A percentile compares a stretch with the other conserved stretches of the same genome.
These are phyloP conservation scores for Solanum clarkiae DNA, from an alignment of 257 asterid species.

Conservation along the genomic window DNA sequence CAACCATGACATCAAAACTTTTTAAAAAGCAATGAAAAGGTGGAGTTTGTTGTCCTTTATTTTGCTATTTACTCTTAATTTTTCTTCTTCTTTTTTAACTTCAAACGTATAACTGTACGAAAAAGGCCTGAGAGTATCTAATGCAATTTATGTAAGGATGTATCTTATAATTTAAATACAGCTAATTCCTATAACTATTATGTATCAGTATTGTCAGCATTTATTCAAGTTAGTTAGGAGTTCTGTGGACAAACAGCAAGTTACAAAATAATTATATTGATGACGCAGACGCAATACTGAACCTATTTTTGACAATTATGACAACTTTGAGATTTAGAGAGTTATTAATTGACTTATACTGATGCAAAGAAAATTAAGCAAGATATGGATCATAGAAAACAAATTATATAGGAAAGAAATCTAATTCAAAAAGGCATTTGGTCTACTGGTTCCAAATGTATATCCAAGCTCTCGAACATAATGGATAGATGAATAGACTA, in stretches of 20 bases:
- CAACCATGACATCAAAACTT: neutral
- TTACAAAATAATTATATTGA: neutral
- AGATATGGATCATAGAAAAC: neutral
- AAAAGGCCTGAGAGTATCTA: neutral
- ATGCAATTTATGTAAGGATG: neutral
- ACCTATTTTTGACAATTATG: neutral
- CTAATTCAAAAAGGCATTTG: slow-evolving; percentile 32
- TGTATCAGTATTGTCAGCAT: neutral
- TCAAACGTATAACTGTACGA: neutral
- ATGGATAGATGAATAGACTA: no score
- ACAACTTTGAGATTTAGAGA: neutral
- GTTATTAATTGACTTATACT: neutral
- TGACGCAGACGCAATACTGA: neutral
- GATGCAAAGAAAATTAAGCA: neutral
- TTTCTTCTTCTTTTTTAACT: neutral
- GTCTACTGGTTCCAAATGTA: slow-evolving; percentile 42
- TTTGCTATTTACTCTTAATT: neutral
- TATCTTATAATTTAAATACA: neutral
- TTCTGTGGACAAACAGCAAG: neutral
- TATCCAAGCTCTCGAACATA: neutral
- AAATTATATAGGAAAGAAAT: neutral
- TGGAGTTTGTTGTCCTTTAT: neutral
- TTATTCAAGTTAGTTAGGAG: neutral
- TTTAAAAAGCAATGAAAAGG: neutral
- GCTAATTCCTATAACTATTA: neutral